phyloP scores from a whole-genome alignment of 129 eudicot species.

The Calendula officinalis region DNA sequence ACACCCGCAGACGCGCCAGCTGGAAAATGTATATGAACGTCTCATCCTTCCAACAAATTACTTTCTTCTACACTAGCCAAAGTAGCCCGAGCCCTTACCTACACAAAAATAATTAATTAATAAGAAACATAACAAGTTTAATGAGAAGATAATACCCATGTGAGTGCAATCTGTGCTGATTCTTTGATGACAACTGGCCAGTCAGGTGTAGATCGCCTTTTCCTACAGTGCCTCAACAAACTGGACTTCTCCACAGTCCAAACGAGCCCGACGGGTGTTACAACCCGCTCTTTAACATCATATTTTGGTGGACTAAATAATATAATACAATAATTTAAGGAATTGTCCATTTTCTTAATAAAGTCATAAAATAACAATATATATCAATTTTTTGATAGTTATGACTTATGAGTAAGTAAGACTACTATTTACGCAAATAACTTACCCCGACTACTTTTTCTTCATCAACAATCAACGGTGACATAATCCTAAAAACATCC shows the following conservation, averaged over 20 bases:
- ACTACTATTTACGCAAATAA: not conserved
- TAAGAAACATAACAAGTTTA: no score
- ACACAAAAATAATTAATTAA: not conserved
- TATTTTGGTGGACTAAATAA: slow-evolving; percentile 56
- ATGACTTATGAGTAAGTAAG: not conserved
- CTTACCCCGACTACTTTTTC: slow-evolving; percentile 86
- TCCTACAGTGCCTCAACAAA: slow-evolving; percentile 94
- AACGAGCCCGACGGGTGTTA: slow-evolving; percentile 90
- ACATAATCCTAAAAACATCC: slow-evolving; percentile 48
- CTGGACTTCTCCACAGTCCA: slow-evolving; percentile 99
- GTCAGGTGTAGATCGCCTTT: slow-evolving; percentile 93
- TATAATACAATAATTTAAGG: no score
- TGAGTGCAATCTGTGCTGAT: slow-evolving; percentile 93
- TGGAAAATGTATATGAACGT: slow-evolving; percentile 92
- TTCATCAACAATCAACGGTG: slow-evolving; percentile 83
- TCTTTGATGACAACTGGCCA: slow-evolving; percentile 96
- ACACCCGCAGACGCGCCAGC: slow-evolving; percentile 99
- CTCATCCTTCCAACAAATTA: slow-evolving; percentile 74
- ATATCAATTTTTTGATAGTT: no score
- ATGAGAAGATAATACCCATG: slow-evolving; percentile 65
- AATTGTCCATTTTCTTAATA: no score
- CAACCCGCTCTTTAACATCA: slow-evolving; percentile 80
- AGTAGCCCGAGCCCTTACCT: slow-evolving; percentile 88
- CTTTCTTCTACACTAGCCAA: slow-evolving; percentile 50
- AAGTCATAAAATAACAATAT: no score